Evolutionary conservation across 352 stramenopile species (phyloP).

Genomic region (Peronospora destructor): DNA sequence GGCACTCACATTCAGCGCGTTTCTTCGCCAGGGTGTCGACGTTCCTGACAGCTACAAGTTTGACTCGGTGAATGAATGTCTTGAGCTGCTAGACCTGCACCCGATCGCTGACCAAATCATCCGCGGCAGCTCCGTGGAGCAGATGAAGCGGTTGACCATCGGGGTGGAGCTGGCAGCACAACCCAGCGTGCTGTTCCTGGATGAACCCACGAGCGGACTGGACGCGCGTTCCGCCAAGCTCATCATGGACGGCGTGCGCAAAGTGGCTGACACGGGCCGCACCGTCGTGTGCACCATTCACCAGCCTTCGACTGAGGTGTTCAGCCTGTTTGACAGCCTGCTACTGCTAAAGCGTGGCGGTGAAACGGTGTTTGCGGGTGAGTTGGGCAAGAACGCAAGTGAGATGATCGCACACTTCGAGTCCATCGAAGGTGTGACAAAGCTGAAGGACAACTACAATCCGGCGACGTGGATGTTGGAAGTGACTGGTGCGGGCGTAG

Average conservation of each 20-base stretch:
- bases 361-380: neutral
- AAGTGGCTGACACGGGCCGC: slow-evolving; percentile 63
- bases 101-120: slow-evolving; percentile 35
- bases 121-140: slow-evolving; percentile 21
- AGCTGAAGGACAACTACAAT: slow-evolving; percentile 67
- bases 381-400: slow-evolving; percentile 35
- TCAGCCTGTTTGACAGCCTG: too few species aligned
- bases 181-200: slow-evolving; percentile 20
- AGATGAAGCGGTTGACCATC: slow-evolving; percentile 35
- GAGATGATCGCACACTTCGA: slow-evolving; percentile 30
- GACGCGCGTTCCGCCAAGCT: slow-evolving; percentile 83
- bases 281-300: slow-evolving; percentile 24
- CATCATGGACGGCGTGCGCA: slow-evolving; percentile 83
- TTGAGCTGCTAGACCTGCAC: slow-evolving; percentile 19
- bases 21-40: slow-evolving; percentile 10
- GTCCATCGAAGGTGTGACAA: slow-evolving; percentile 27
- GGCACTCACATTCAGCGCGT: too few species aligned
- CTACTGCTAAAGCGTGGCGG: too few species aligned
- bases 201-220: slow-evolving; percentile 84
- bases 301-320: too few species aligned
- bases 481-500: slow-evolving; percentile 41
- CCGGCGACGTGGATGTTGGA: slow-evolving; percentile 42
- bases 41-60: slow-evolving; percentile 31
- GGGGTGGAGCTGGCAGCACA: slow-evolving; percentile 22
- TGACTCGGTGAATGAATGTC: slow-evolving; percentile 21